phyloP scores from a whole-genome alignment of 2,329 filamentous ascomycete species.

The Ophiostoma triangulosporum region DNA sequence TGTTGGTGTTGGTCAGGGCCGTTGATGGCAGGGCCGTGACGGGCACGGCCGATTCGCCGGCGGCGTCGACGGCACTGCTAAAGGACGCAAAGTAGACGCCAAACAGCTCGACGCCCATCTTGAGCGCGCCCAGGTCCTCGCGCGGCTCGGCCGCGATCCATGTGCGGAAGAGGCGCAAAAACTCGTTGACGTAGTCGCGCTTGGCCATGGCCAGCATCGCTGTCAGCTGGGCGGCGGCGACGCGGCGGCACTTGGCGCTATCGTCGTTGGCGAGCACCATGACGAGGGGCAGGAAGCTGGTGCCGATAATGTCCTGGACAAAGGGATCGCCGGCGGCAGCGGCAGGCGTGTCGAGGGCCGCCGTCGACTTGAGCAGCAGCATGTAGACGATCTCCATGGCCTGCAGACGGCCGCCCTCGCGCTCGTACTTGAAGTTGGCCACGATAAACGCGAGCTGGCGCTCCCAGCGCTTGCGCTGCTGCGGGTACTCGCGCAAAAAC shows the following conservation, averaged over 20 bases:
- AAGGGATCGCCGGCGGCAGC: conserved; percentile 41
- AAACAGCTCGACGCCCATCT: conserved; percentile 56
- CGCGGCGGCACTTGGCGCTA: conserved; percentile 68
- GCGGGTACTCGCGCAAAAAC: conserved; percentile 88
- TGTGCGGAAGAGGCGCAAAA: conserved; percentile 54
- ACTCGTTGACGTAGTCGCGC: conserved; percentile 54
- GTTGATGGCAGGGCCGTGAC: background rate
- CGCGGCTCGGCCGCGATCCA: conserved; percentile 47
- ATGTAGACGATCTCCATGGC: conserved; percentile 86
- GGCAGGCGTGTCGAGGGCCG: conserved; percentile 2
- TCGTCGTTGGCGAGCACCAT: conserved; percentile 82
- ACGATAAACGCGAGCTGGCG: conserved; percentile 84
- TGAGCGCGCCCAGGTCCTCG: conserved; percentile 53
- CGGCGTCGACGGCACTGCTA: background rate
- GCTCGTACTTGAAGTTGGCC: conserved; percentile 80
- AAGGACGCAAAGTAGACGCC: conserved; percentile 66
- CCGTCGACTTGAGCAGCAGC: conserved; percentile 68
- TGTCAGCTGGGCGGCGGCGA: conserved; percentile 67
- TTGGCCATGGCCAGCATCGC: conserved; percentile 70
- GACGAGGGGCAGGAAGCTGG: conserved; percentile 75
- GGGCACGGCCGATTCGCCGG: background rate
- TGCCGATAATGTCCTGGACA: conserved; percentile 66
- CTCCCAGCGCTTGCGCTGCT: conserved; percentile 74
- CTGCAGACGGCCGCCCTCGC: conserved; percentile 77
- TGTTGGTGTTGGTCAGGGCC: conserved; percentile 34